These are phyloP conservation scores for Daldinia childiae DNA, from an alignment of 495 filamentous ascomycete genomes.

Conservation along the genomic window DNA sequence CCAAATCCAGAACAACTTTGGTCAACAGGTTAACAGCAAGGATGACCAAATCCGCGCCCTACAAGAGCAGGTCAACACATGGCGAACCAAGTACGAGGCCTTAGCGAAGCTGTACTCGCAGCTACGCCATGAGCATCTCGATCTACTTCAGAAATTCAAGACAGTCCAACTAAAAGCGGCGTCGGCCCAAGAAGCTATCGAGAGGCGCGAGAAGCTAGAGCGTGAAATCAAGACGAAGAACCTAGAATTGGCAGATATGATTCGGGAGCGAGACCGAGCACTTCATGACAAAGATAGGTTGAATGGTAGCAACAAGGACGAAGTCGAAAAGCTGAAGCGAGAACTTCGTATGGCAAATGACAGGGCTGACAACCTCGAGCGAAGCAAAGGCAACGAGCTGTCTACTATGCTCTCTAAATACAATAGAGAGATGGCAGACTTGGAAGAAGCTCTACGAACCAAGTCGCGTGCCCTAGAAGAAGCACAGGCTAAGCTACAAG, in stretches of 20 bases:
- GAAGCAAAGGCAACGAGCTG: slow-evolving; percentile 90
- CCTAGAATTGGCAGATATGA: slow-evolving; percentile 97
- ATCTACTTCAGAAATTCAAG: slow-evolving; percentile 95
- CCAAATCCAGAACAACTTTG: slow-evolving; percentile 82
- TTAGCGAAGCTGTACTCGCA: slow-evolving; percentile 97
- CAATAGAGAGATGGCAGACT: slow-evolving; percentile 94
- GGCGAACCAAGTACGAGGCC: slow-evolving; percentile 96
- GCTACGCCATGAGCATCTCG: slow-evolving; percentile 92
- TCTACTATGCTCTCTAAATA: slow-evolving; percentile 94
- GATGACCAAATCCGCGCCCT: slow-evolving; percentile 93
- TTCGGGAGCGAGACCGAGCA: slow-evolving; percentile 94
- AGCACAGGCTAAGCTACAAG: slow-evolving; percentile 74
- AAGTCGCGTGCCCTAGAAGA: slow-evolving; percentile 93
- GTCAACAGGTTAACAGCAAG: slow-evolving; percentile 85
- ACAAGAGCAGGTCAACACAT: slow-evolving; percentile 95
- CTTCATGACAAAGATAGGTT: slow-evolving; percentile 89
- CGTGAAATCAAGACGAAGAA: slow-evolving; percentile 99
- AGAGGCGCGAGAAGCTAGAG: slow-evolving; percentile 91
- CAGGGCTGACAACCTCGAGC: slow-evolving; percentile 90
- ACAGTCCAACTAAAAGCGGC: slow-evolving; percentile 93
- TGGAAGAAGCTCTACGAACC: slow-evolving; percentile 89
- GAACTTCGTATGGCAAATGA: slow-evolving; percentile 93
- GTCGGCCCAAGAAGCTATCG: slow-evolving; percentile 96
- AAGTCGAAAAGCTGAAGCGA: slow-evolving; percentile 95
- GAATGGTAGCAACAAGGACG: slow-evolving; percentile 86